Conservation (phyloP, 1,284 basidiomycete species). For the Papiliotrema laurentii region DNA sequence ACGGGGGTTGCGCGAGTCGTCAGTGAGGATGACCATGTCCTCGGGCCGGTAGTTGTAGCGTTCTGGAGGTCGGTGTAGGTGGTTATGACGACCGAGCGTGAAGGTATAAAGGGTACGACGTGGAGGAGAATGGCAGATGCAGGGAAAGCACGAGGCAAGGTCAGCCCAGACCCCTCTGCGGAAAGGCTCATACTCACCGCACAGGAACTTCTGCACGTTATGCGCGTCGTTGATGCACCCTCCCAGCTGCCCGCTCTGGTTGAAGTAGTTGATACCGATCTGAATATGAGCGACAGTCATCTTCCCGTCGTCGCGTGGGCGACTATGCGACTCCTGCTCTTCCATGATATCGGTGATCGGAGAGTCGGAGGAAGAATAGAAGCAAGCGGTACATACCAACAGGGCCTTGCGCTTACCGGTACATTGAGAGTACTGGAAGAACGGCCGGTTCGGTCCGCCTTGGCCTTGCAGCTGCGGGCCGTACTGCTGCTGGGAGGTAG, state of each 20-base stretch:
- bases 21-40: conserved; percentile 84
- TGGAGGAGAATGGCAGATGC: neutral
- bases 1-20: conserved; percentile 62
- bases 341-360: no score
- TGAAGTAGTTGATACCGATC: conserved; percentile 66
- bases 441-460: conserved; percentile 56
- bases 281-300: conserved; percentile 9
- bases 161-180: no score
- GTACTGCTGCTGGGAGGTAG: conserved; percentile 55
- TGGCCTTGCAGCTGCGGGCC: conserved; percentile 59
- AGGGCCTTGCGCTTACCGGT: conserved; percentile 37
- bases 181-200: conserved; percentile 51
- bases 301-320: no score
- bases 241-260: conserved; percentile 58
- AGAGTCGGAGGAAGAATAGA: no score
- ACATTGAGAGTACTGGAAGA: conserved; percentile 80
- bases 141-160: neutral
- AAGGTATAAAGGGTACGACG: no score
- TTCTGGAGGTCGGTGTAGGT: conserved; percentile 50
- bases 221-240: conserved; percentile 86
- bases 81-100: no score
- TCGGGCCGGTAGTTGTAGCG: conserved; percentile 66
- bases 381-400: conserved; percentile 21
- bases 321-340: no score
- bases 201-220: conserved; percentile 70